These are phyloP conservation scores for Aspergillus ellipticus DNA, from an alignment of 495 filamentous ascomycete species.

Conservation along the genomic window DNA sequence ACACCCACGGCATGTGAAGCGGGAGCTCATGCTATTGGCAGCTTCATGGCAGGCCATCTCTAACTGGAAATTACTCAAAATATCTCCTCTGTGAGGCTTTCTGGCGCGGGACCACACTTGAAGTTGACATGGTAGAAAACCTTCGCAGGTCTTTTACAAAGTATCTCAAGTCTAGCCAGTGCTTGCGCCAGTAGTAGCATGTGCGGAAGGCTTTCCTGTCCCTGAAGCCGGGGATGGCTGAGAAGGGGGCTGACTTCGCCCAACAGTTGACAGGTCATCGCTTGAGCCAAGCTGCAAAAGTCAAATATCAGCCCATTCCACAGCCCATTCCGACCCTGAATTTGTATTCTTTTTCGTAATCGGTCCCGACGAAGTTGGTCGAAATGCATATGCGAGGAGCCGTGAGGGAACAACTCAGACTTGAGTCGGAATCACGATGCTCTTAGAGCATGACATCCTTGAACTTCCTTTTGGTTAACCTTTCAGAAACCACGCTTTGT, in stretches of 20 bases:
- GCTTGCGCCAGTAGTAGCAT: neutral
- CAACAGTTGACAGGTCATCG: neutral
- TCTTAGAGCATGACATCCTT: too few relatives aligned
- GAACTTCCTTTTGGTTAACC: too few relatives aligned
- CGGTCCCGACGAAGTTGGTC: neutral
- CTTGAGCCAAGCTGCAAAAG: too few relatives aligned
- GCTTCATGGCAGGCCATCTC: neutral
- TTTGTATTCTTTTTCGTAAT: neutral
- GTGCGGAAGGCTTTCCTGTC: neutral
- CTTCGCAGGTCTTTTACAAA: neutral
- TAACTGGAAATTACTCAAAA: neutral
- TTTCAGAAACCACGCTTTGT: too few relatives aligned
- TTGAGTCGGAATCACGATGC: too few relatives aligned
- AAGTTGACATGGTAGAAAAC: neutral
- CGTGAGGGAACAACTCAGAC: too few relatives aligned
- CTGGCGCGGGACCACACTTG: neutral
- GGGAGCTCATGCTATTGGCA: neutral
- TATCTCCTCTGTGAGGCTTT: neutral
- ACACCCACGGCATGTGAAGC: neutral
- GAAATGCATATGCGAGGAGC: too few relatives aligned
- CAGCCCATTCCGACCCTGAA: neutral
- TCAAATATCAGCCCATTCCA: neutral
- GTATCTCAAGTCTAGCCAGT: neutral
- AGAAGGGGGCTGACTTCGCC: neutral
- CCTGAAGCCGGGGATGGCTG: neutral